A percentile compares a stretch with the other conserved stretches of the same genome.
Conservation (phyloP, 345 rosid species). For the Eucalyptus cloeziana region DNA sequence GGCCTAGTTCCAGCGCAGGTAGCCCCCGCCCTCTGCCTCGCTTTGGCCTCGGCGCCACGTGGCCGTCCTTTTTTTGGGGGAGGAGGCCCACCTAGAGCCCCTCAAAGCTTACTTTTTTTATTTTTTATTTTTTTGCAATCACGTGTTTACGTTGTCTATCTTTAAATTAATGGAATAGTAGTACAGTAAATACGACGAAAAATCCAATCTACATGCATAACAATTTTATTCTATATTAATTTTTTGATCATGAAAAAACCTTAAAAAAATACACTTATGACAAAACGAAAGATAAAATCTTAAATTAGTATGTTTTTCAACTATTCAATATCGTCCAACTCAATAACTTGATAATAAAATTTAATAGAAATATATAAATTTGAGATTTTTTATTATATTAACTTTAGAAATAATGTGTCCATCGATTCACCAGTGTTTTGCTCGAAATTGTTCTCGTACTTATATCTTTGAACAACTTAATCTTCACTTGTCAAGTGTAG, state of each 20-base stretch:
- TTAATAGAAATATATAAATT: rapidly evolving
- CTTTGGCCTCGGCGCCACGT: conserved; percentile 16
- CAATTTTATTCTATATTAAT: too few species aligned
- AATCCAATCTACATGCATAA: too few species aligned
- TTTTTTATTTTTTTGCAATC: not conserved
- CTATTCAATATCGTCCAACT: rapidly evolving
- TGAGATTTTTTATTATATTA: too few species aligned
- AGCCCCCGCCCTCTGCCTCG: not conserved
- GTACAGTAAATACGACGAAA: too few species aligned
- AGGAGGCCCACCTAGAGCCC: conserved; percentile 15
- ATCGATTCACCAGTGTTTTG: not conserved
- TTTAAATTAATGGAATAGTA: not conserved
- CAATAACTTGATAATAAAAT: rapidly evolving
- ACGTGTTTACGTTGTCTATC: not conserved
- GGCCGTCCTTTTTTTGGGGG: not conserved
- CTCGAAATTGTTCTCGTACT: rapidly evolving
- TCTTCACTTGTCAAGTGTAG: not conserved
- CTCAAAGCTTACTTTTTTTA: not conserved
- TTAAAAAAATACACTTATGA: too few species aligned
- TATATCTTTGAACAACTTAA: not conserved
- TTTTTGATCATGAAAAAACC: rapidly evolving
- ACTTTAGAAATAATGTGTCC: not conserved
- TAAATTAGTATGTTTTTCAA: rapidly evolving
- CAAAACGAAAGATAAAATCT: rapidly evolving
- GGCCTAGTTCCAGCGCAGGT: not conserved